Base-by-base conservation (phyloP, 2,329 filamentous ascomycete species). In the Penicillium sp. region DNA sequence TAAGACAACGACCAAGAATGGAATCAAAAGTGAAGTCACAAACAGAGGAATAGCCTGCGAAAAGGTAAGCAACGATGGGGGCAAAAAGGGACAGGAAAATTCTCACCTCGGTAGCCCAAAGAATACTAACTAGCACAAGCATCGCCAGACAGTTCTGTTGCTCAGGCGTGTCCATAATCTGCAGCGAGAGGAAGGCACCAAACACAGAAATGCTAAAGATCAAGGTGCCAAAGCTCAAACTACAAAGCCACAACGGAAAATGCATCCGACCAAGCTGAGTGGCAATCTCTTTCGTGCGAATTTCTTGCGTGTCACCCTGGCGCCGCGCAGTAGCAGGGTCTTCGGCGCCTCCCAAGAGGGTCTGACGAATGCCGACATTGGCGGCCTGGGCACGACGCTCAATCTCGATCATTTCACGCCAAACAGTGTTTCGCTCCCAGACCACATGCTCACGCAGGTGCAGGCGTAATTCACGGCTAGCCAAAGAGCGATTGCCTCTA, bases 381-480 rank as follows among this genome's bases (percentile, higher is more conserved):
- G 92, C 92, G 7, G 93, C 95, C 72, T 97, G 92, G 1, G 89
- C 89, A 66, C 95, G 91, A 20, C 93, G 81, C 74, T 98, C 95
- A 60, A 98, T 92, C 46, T 92, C 93, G 67, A 98, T 98, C 82
- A 98, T 93, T 63, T 98, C 93, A 72, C 95, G 80, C 93, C 93
- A 98, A 15, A 98, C 93, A 0, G 93, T 98, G 66, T 98, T 98
- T 49, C 93, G 82, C 70, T 98, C 95, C 95, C 93, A 98, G 0
- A 97, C 92, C 18, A 98, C 91, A 69, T 98, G 93, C 72, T 98
- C 95, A 49, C 93, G 80, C 24, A 98, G 79, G 65, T 98, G 91
- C 27, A 95, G 82, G 46, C 93, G 82, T 49, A 98, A 77, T 66
- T 97, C 93, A 59, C 88, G 86, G 63, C 84, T 88, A 4, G 93